Percentiles rank a stretch among this genome's conserved stretches.
Conservation (phyloP, 441 rosid species). For the Melianthus villosus region DNA sequence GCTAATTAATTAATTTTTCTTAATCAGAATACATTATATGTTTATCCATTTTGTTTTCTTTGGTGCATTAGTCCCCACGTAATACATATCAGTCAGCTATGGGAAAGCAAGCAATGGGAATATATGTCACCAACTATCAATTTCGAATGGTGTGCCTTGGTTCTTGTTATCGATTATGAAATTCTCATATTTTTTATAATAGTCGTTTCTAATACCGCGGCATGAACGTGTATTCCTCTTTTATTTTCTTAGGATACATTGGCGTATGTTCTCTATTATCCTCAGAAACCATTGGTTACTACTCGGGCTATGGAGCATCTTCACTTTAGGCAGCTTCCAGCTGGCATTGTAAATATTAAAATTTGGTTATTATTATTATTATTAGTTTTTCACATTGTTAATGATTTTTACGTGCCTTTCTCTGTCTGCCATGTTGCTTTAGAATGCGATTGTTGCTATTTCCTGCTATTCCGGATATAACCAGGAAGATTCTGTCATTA, state of each 20-base stretch:
- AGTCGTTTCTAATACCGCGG: background rate
- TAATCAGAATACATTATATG: no score
- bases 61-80: slow-evolving; percentile 72
- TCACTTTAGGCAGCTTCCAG: slow-evolving; percentile 97
- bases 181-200: background rate
- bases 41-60: slow-evolving; percentile 10
- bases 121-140: slow-evolving; percentile 91
- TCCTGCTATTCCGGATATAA: slow-evolving; percentile 96
- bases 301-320: slow-evolving; percentile 99
- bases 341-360: slow-evolving; percentile 63
- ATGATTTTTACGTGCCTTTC: slow-evolving; percentile 1
- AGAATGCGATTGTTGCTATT: slow-evolving; percentile 97
- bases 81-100: slow-evolving; percentile 97
- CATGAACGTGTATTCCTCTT: slow-evolving; percentile 1
- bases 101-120: slow-evolving; percentile 99
- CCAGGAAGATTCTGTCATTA: slow-evolving; percentile 98
- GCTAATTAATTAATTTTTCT: no score
- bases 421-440: no score
- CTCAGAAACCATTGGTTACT: slow-evolving; percentile 94
- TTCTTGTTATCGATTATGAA: slow-evolving; percentile 1
- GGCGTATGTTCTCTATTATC: slow-evolving; percentile 93
- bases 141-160: slow-evolving; percentile 60
- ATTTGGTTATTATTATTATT: background rate
- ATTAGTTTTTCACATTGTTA: slow-evolving; percentile 1
- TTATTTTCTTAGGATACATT: slow-evolving; percentile 55